Evolutionary conservation across 108 stramenopile genomes (phyloP).

Genomic region (Mayamaea pseudoterrestris): DNA sequence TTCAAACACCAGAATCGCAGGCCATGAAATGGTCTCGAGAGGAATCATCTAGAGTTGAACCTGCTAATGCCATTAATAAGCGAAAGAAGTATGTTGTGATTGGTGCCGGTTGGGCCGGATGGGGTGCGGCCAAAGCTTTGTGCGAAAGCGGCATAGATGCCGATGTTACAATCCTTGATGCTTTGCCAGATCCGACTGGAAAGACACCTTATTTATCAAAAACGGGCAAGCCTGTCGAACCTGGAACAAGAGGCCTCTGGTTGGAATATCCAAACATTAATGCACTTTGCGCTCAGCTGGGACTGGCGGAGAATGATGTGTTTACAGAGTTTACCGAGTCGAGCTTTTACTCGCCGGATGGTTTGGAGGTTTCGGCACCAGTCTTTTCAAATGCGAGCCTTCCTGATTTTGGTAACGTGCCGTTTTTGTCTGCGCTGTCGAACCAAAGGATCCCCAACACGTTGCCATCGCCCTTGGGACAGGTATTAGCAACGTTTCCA

Average conservation of each 20-base stretch:
- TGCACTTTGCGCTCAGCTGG: conserved; percentile 48
- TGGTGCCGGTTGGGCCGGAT: conserved; percentile 91
- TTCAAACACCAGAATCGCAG: too few relatives aligned
- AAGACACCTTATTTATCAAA: conserved; percentile 52
- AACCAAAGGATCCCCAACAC: conserved; percentile 40
- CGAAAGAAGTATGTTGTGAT: conserved; percentile 62
- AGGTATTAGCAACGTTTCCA: conserved; percentile 79
- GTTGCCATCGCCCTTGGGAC: conserved; percentile 83
- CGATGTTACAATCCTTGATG: conserved; percentile 75
- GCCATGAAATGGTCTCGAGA: conserved; percentile 12
- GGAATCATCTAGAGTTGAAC: neutral
- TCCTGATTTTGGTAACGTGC: conserved; percentile 20
- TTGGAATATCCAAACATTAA: conserved; percentile 94
- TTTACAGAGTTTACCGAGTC: conserved; percentile 87
- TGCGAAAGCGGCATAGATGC: conserved; percentile 41
- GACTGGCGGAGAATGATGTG: conserved; percentile 48
- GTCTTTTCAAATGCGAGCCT: conserved; percentile 61
- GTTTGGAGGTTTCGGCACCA: conserved; percentile 84
- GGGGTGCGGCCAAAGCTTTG: conserved; percentile 87
- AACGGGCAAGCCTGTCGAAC: conserved; percentile 73
- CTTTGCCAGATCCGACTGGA: conserved; percentile 72
- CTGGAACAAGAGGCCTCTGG: conserved; percentile 89
- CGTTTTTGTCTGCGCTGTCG: conserved; percentile 16
- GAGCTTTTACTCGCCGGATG: conserved; percentile 87
- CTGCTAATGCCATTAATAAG: too few relatives aligned